These are phyloP conservation scores for Luffa acutangula DNA, from an alignment of 306 rosid genomes.

Conservation along the genomic window DNA sequence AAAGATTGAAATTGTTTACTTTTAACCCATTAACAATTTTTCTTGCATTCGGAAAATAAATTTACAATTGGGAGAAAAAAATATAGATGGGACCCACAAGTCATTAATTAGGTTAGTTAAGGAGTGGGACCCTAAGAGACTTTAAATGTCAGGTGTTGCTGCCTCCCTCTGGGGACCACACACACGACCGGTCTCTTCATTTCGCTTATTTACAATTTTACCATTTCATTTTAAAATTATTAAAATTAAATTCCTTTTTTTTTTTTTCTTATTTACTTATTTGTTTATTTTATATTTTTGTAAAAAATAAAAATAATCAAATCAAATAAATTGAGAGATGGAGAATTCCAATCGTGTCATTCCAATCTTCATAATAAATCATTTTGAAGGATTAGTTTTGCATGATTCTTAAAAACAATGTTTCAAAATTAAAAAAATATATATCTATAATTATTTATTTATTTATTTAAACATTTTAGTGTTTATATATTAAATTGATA, in stretches of 20 bases:
- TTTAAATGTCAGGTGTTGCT: constrained; percentile 2
- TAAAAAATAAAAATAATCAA: neutral
- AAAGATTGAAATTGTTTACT: too few relatives aligned
- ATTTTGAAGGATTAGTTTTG: neutral
- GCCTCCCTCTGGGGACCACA: neutral
- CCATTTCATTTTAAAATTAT: neutral
- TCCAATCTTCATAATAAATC: neutral
- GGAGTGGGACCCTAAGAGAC: neutral
- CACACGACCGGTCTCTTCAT: neutral
- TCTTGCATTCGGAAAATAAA: too few relatives aligned
- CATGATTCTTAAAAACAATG: neutral
- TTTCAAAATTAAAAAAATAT: too few relatives aligned
- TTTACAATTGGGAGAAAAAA: too few relatives aligned
- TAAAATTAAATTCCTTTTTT: too few relatives aligned
- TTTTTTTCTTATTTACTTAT: too few relatives aligned
- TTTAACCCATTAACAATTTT: too few relatives aligned
- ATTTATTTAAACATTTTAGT: too few relatives aligned
- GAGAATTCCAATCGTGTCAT: neutral
- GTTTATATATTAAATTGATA: too few relatives aligned
- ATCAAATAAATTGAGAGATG: neutral
- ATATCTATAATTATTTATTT: too few relatives aligned
- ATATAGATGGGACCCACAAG: neutral
- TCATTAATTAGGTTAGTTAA: neutral
- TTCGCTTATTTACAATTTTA: neutral
- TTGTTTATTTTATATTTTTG: too few relatives aligned